These are phyloP conservation scores for Psilocybe cubensis DNA, from an alignment of 768 basidiomycete species.

Conservation along the genomic window DNA sequence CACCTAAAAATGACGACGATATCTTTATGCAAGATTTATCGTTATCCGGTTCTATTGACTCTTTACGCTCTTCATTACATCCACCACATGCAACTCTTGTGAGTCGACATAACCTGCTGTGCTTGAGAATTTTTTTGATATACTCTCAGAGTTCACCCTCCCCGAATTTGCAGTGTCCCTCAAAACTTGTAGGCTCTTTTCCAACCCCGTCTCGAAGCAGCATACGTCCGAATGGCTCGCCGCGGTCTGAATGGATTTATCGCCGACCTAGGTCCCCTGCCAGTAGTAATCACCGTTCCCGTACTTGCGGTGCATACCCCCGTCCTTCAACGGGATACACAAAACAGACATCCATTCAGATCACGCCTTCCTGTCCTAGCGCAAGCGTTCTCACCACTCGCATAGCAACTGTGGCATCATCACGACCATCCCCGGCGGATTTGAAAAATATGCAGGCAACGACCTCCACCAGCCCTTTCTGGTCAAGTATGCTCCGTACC, in stretches of 20 bases:
- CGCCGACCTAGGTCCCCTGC: conserved; percentile 42
- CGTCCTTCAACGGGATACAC: conserved; percentile 32
- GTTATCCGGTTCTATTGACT: conserved; percentile 7
- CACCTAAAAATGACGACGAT: conserved; percentile 20
- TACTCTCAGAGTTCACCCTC: conserved; percentile 14
- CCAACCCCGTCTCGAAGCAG: conserved; percentile 23
- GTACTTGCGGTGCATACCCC: conserved; percentile 26
- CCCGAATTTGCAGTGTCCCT: conserved; percentile 8
- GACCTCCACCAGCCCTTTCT: conserved; percentile 33
- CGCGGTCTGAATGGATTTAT: conserved; percentile 51
- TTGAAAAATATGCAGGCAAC: conserved; percentile 3
- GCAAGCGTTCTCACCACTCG: conserved; percentile 20
- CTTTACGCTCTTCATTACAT: conserved; percentile 11
- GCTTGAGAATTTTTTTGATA: background rate
- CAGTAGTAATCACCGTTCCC: conserved; percentile 23
- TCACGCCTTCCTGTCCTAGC: conserved; percentile 27
- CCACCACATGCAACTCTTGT: conserved; percentile 8
- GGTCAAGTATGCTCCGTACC: conserved; percentile 39
- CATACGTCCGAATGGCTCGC: conserved; percentile 17
- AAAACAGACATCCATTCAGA: conserved; percentile 28
- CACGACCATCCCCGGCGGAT: conserved; percentile 1
- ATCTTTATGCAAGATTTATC: conserved; percentile 20
- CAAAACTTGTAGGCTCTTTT: conserved; percentile 24
- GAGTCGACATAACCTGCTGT: background rate
- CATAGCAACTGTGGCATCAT: conserved; percentile 7